phyloP scores from a whole-genome alignment of 805 yeast species.

The Candida xiaguanensis region DNA sequence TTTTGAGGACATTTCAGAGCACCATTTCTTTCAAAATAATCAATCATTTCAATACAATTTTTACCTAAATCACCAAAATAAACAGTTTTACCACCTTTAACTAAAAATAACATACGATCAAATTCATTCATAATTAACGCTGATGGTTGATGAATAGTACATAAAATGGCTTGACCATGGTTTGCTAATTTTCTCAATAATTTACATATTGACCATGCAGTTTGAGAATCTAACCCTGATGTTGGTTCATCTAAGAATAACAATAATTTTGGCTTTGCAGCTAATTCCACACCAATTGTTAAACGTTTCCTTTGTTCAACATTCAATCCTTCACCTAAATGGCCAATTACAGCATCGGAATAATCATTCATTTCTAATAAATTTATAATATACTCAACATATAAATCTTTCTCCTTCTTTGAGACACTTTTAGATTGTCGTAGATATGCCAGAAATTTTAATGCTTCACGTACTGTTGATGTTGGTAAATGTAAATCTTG shows the following conservation, averaged over 20 bases:
- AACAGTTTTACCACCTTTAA: slow-evolving; percentile 68
- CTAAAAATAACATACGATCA: slow-evolving; percentile 67
- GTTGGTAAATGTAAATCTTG: slow-evolving; percentile 31
- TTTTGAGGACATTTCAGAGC: slow-evolving; percentile 61
- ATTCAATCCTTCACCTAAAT: slow-evolving; percentile 32
- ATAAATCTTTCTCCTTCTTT: slow-evolving; percentile 54
- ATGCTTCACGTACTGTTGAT: slow-evolving; percentile 50
- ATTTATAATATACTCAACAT: slow-evolving; percentile 65
- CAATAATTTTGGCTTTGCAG: slow-evolving; percentile 36
- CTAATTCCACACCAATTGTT: slow-evolving; percentile 38
- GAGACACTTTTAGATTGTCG: slow-evolving; percentile 53
- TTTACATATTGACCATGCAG: slow-evolving; percentile 35
- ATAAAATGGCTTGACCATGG: slow-evolving; percentile 32
- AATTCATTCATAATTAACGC: slow-evolving; percentile 70
- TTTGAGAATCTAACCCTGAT: slow-evolving; percentile 36
- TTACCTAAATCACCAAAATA: slow-evolving; percentile 73
- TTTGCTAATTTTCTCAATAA: slow-evolving; percentile 31
- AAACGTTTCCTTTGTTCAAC: slow-evolving; percentile 33
- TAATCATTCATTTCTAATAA: slow-evolving; percentile 50
- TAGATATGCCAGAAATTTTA: slow-evolving; percentile 65
- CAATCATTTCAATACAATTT: slow-evolving; percentile 53
- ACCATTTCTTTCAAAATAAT: slow-evolving; percentile 65
- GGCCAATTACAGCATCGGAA: slow-evolving; percentile 31
- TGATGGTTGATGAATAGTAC: slow-evolving; percentile 79
- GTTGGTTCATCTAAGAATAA: slow-evolving; percentile 39